Evolutionary conservation across 768 basidiomycete species (phyloP), one percentile per base, ranked within the genome.

Genomic region (Amanita muscaria): DNA sequence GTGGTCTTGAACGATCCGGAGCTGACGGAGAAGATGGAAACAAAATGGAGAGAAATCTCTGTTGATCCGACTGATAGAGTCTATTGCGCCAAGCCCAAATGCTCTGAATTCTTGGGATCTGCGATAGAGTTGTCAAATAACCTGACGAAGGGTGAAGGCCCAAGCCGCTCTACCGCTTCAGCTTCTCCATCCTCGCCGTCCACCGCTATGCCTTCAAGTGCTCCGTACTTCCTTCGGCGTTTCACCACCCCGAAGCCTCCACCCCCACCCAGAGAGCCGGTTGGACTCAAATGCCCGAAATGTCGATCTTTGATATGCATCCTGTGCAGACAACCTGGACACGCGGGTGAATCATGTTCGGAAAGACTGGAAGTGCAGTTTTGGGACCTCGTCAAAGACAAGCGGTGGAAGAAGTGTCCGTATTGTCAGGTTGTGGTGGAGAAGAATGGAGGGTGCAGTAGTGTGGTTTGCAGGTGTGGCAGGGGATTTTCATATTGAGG

Each of bases 221-320:
- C 3, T 7, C 16, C 4, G 11, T 8, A 14, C 16, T 15, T 47
- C 10, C 36, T 40, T 31, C 37, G 37, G 29, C 27, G 36, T 21
- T 61, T 16, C 31, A 42, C 5, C 19, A 22, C n/a, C 22, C 15
- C 18, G 19, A 32, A 23, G 15, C 7, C 30, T 3, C 5, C 16
- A 10, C 9, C 30, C 3, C 2, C 5, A 12, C 7, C 5, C 5
- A 5, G 21, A 24, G 8, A 12, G 14, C 30, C 41, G 21, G 8
- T 21, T 8, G 33, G 6, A n/a, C 19, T 10, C 19, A 68, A 55
- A 19, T 69, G 60, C 42, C 66, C 67, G 10, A 64, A 59, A 10
- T 46, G 44, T 22, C 9, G 10, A 7, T 9, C 36, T 3, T 9
- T 7, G 8, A 46, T 36, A 14, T 46, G 44, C 19, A 3, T 39